These are phyloP conservation scores for Leccinellum rugosiceps DNA, from an alignment of 768 basidiomycete genomes.

Conservation along the genomic window DNA sequence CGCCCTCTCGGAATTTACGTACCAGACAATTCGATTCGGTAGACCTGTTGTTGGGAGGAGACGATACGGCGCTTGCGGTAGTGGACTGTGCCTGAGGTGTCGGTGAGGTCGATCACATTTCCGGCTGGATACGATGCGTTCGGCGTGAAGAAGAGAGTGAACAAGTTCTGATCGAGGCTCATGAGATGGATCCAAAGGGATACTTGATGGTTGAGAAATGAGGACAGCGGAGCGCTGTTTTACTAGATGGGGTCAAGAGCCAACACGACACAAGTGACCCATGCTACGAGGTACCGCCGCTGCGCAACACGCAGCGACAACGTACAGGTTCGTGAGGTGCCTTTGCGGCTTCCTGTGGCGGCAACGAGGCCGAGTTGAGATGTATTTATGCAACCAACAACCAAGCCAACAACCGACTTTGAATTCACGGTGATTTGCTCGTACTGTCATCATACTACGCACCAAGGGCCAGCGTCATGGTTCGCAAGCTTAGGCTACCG, in stretches of 20 bases:
- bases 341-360: no score
- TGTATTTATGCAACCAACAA: no score
- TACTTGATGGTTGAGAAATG: neutral
- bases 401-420: no score
- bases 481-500: no score
- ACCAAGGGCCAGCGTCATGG: no score
- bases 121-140: conserved; percentile 52
- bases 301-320: neutral
- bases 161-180: conserved; percentile 85
- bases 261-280: neutral
- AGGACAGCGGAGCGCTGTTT: neutral
- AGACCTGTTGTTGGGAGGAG: conserved; percentile 38
- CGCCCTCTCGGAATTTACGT: conserved; percentile 15
- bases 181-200: conserved; percentile 33
- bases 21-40: conserved; percentile 71
- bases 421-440: no score
- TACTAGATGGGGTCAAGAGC: neutral
- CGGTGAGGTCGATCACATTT: conserved; percentile 63
- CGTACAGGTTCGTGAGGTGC: neutral
- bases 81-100: conserved; percentile 58
- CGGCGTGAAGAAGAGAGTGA: conserved; percentile 68
- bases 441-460: no score
- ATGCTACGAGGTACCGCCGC: neutral
- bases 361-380: neutral
- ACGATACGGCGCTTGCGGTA: conserved; percentile 68